Base-by-base conservation (phyloP, 768 basidiomycete genomes). In the Mycena maculata region DNA sequence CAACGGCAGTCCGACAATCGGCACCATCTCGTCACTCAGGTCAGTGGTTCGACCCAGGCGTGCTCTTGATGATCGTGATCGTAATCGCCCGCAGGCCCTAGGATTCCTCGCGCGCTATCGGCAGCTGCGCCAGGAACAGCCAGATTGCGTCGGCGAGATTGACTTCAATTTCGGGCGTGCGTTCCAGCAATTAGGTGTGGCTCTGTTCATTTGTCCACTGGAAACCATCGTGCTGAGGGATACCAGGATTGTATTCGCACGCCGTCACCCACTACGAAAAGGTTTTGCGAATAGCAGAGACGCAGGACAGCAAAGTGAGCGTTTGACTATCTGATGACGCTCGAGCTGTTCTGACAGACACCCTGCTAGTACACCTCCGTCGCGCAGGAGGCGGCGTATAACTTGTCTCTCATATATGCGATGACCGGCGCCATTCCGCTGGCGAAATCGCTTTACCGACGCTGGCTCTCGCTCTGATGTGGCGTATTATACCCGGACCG, bases 1-100 rank as follows among this genome's bases (percentile, higher is more conserved):
- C 94, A 96, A 72, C 86, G 96, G 25, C 96, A 98, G 77, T 89
- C 92, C 11, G 97, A 99, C 79, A 99, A 99, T 75, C 82, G 96
- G 44, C 93, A 98, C 75, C 93, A 97, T 75, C 85, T 95, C 67
- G 86, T 98, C 45, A 85, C 91, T 7, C 94, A 96, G 73, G 83
- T 83, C 42, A 6, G 58, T 65, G 28, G n/a, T n/a, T n/a, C n/a
- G n/a, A n/a, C n/a, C n/a, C n/a, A n/a, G n/a, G n/a, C n/a, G n/a
- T n/a, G n/a, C n/a, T n/a, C n/a, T n/a, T n/a, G n/a, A n/a, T n/a
- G n/a, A n/a, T n/a, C n/a, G n/a, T n/a, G n/a, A n/a, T 15, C 23
- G 25, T 44, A 30, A 47, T 20, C 12, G 16, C 31, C 20, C 27
- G 3, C 49, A 71, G 65, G 58, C 52, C n/a, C 86, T 96, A 85